Percentiles rank a stretch among this genome's conserved stretches.
Conservation (phyloP, 495 filamentous ascomycete species). For the Talaromyces adpressus region DNA sequence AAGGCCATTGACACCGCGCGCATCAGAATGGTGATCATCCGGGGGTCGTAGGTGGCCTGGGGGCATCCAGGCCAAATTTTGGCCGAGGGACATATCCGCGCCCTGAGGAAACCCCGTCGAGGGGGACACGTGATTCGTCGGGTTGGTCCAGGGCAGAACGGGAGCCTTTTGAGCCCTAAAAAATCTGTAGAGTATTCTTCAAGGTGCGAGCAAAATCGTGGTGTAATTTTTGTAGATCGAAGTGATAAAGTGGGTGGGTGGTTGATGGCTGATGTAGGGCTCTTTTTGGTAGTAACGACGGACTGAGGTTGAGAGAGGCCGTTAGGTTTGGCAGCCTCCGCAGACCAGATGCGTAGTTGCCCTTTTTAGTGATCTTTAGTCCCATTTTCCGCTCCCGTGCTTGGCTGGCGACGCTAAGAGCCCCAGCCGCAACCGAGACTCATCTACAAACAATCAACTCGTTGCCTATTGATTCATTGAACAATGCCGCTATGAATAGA, state of each 20-base stretch:
- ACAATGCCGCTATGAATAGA: background rate
- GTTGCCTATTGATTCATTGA: background rate
- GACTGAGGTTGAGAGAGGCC: conserved; percentile 9
- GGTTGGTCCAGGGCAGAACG: conserved; percentile 28
- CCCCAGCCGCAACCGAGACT: too few species aligned
- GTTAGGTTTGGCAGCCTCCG: conserved; percentile 9
- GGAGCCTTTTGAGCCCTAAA: conserved; percentile 17
- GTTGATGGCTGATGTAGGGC: conserved; percentile 14
- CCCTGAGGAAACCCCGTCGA: conserved; percentile 38
- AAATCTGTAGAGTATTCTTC: conserved; percentile 30
- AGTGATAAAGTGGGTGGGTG: conserved; percentile 24
- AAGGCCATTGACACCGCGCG: conserved; percentile 42
- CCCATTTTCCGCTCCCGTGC: conserved; percentile 5
- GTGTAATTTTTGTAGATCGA: conserved; percentile 25
- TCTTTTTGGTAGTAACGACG: conserved; percentile 8
- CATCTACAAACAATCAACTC: background rate
- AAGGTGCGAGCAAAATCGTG: conserved; percentile 12
- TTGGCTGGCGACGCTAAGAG: conserved; percentile 1
- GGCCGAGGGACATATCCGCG: conserved; percentile 47
- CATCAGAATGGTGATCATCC: conserved; percentile 34
- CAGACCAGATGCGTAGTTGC: conserved; percentile 10
- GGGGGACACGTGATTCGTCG: conserved; percentile 41
- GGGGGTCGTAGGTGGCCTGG: conserved; percentile 42
- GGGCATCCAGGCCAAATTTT: conserved; percentile 38
- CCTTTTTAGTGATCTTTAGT: background rate